phyloP scores from a whole-genome alignment of 192 early-diverging fungal genomes.

The Gryganskiella cystojenkinii region DNA sequence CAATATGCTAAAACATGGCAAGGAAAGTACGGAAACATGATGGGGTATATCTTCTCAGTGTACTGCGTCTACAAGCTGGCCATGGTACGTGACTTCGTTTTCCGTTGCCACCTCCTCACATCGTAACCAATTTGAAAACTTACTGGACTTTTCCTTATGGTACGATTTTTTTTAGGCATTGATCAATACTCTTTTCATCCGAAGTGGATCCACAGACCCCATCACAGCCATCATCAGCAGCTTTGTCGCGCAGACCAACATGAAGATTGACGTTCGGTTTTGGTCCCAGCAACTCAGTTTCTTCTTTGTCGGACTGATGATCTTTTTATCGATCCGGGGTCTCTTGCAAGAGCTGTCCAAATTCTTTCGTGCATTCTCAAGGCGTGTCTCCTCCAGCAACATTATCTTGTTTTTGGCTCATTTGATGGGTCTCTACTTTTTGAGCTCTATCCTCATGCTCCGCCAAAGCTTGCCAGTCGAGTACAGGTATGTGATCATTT shows the following conservation, averaged over 20 bases:
- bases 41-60: conserved; percentile 88
- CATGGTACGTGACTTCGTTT: conserved; percentile 58
- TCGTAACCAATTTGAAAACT: background rate
- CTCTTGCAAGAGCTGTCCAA: conserved; percentile 76
- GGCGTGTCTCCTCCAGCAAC: conserved; percentile 77
- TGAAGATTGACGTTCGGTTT: conserved; percentile 78
- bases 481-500: conserved; percentile 74
- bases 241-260: conserved; percentile 71
- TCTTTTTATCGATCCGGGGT: conserved; percentile 89
- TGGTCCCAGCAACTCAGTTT: conserved; percentile 96
- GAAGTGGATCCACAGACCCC: conserved; percentile 81
- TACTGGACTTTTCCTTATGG: background rate
- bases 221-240: conserved; percentile 83
- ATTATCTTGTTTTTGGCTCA: conserved; percentile 85
- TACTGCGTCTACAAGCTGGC: conserved; percentile 93
- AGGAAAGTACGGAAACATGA: conserved; percentile 81
- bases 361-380: conserved; percentile 77
- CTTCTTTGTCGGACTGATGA: conserved; percentile 90
- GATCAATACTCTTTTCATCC: conserved; percentile 81
- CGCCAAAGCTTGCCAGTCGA: conserved; percentile 86
- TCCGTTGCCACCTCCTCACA: background rate
- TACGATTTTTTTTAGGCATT: conserved; percentile 62
- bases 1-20: conserved; percentile 73
- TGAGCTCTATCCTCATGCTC: conserved; percentile 93
- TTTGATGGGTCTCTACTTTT: conserved; percentile 94